Conservation (phyloP, 1,139 yeast species). For the Suhomyces atakaporum region DNA sequence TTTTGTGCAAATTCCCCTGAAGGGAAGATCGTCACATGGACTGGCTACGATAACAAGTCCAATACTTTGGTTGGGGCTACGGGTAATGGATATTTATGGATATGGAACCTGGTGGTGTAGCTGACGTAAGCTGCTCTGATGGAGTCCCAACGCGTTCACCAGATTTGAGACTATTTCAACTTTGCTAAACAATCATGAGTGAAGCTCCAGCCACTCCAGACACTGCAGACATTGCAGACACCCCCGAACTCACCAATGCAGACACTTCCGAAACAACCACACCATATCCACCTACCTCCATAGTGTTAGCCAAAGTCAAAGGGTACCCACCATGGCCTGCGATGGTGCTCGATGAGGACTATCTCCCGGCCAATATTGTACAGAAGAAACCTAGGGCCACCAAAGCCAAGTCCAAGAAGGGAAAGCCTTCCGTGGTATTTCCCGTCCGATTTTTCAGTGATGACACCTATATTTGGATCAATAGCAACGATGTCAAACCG, state of each 20-base stretch:
- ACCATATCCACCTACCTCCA: constrained; percentile 19
- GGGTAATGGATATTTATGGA: constrained; percentile 24
- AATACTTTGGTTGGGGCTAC: constrained; percentile 23
- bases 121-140: neutral
- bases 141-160: no score
- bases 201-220: neutral
- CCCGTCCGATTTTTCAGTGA: constrained; percentile 65
- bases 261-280: neutral
- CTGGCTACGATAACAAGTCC: constrained; percentile 13
- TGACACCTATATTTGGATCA: constrained; percentile 67
- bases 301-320: constrained; percentile 72
- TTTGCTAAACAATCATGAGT: no score
- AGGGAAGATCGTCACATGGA: constrained; percentile 6
- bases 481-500: constrained; percentile 41
- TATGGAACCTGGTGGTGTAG: constrained; percentile 25
- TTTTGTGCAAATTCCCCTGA: neutral
- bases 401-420: constrained; percentile 22
- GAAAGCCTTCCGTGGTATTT: constrained; percentile 26
- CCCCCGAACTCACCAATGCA: no score
- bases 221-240: constrained; percentile 1
- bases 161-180: no score
- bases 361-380: constrained; percentile 56
- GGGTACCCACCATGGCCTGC: constrained; percentile 88
- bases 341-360: constrained; percentile 60
- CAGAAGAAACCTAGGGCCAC: constrained; percentile 49